Conservation (phyloP, 371 early-diverging fungal genomes). For the Mucor piriformis region DNA sequence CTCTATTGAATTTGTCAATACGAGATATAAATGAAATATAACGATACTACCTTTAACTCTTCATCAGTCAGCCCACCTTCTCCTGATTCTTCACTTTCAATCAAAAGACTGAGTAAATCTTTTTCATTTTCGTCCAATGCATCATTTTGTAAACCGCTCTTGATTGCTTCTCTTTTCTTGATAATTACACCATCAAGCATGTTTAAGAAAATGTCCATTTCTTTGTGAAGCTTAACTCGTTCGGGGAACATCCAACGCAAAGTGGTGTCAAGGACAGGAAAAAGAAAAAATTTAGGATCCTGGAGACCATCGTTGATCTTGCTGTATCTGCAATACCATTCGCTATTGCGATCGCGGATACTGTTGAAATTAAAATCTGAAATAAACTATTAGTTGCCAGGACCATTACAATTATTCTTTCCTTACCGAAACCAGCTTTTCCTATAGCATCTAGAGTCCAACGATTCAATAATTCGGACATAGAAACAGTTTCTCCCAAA, state of each 20-base stretch:
- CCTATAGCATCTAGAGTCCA: constrained; percentile 45
- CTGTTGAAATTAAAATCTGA: not conserved
- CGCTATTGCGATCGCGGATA: not conserved
- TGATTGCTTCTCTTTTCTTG: not conserved
- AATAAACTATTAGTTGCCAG: no score
- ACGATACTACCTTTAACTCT: constrained; percentile 5
- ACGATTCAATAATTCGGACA: constrained; percentile 15
- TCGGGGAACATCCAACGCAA: constrained; percentile 15
- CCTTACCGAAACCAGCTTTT: constrained; percentile 34
- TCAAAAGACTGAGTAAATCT: constrained; percentile 2
- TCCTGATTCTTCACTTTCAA: constrained; percentile 30
- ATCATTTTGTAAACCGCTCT: constrained; percentile 8
- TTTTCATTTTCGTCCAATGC: not conserved
- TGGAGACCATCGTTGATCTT: constrained; percentile 11
- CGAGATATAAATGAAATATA: constrained; percentile 11
- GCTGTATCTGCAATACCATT: constrained; percentile 20
- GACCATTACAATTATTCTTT: no score
- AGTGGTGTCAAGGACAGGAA: not conserved
- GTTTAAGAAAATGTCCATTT: not conserved
- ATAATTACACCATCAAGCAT: constrained; percentile 11
- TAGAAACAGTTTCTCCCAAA: not conserved
- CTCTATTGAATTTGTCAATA: constrained; percentile 25
- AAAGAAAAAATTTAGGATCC: constrained; percentile 15
- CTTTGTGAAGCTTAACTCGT: constrained; percentile 32
- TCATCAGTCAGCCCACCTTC: constrained; percentile 6